phyloP scores from a whole-genome alignment of 768 basidiomycete species.

The Termitomyces bulborhizus region DNA sequence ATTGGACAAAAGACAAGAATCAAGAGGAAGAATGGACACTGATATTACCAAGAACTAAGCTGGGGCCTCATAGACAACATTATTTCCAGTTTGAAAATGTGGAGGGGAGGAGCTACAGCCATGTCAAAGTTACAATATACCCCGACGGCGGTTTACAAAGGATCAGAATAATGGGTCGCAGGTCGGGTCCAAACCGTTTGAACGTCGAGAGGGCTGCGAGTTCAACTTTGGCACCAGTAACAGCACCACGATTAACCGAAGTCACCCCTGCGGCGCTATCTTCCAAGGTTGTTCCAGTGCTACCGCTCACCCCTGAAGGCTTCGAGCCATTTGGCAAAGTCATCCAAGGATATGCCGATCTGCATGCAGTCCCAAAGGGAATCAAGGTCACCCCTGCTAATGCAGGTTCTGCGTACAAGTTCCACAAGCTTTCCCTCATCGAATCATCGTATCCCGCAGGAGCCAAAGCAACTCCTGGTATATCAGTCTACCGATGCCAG shows the following conservation, averaged over 20 bases:
- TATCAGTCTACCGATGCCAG: conserved; percentile 84
- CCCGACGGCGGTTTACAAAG: conserved; percentile 97
- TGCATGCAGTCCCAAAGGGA: conserved; percentile 58
- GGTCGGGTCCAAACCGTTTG: conserved; percentile 13
- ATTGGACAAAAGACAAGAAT: conserved; percentile 28
- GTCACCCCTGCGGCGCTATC: not conserved
- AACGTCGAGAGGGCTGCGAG: not conserved
- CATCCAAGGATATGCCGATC: conserved; percentile 78
- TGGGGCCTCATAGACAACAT: conserved; percentile 88
- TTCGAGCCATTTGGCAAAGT: conserved; percentile 90
- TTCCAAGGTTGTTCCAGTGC: conserved; percentile 37
- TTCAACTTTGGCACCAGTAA: not conserved
- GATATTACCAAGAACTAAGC: conserved; percentile 69
- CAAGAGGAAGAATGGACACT: conserved; percentile 59
- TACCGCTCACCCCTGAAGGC: conserved; percentile 76
- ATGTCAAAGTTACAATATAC: conserved; percentile 83
- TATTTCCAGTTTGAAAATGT: conserved; percentile 78
- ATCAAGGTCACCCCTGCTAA: conserved; percentile 79
- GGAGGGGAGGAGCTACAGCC: conserved; percentile 56
- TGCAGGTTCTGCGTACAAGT: conserved; percentile 86
- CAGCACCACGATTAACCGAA: conserved; percentile 1
- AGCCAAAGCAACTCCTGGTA: conserved; percentile 51
- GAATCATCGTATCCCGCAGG: conserved; percentile 57
- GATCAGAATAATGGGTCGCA: conserved; percentile 73
- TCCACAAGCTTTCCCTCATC: conserved; percentile 82